Percentiles rank a stretch among this genome's conserved stretches.
Conservation (phyloP, 1,284 basidiomycete genomes). For the Tilletia caries region DNA sequence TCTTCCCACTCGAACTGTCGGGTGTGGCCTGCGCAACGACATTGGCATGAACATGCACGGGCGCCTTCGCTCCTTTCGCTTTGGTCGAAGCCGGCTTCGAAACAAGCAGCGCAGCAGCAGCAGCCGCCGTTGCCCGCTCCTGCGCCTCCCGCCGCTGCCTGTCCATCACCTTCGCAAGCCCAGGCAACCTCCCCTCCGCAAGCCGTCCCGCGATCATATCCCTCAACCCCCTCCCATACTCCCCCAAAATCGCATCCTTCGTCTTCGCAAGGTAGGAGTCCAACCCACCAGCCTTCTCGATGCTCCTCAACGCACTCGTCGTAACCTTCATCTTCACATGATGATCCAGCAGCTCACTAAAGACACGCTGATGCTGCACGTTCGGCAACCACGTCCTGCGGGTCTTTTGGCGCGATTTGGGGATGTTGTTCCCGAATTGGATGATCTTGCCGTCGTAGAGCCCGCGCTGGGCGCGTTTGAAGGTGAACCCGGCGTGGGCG, state of each 20-base stretch:
- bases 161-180: neutral
- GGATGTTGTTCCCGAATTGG: conserved; percentile 48
- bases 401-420: conserved; percentile 51
- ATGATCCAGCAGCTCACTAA: conserved; percentile 29
- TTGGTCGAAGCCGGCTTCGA: too few relatives aligned
- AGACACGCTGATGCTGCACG: conserved; percentile 36
- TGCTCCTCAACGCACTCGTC: conserved; percentile 39
- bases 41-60: too few relatives aligned
- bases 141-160: neutral
- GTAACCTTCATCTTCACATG: conserved; percentile 30
- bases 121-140: neutral
- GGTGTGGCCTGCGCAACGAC: too few relatives aligned
- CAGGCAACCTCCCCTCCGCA: neutral
- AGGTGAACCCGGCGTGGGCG: conserved; percentile 32
- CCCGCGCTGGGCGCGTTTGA: conserved; percentile 50
- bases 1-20: too few relatives aligned
- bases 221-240: conserved; percentile 44
- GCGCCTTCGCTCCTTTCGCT: too few relatives aligned
- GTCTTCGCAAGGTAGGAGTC: conserved; percentile 45
- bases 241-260: conserved; percentile 36
- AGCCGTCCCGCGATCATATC: neutral
- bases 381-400: conserved; percentile 45
- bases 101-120: too few relatives aligned
- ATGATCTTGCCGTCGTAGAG: conserved; percentile 46
- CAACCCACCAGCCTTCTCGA: conserved; percentile 47